A percentile compares a stretch with the other conserved stretches of the same genome.
phyloP scores from a whole-genome alignment of 2,329 filamentous ascomycete genomes.

The Allantophomopsis lycopodina region DNA sequence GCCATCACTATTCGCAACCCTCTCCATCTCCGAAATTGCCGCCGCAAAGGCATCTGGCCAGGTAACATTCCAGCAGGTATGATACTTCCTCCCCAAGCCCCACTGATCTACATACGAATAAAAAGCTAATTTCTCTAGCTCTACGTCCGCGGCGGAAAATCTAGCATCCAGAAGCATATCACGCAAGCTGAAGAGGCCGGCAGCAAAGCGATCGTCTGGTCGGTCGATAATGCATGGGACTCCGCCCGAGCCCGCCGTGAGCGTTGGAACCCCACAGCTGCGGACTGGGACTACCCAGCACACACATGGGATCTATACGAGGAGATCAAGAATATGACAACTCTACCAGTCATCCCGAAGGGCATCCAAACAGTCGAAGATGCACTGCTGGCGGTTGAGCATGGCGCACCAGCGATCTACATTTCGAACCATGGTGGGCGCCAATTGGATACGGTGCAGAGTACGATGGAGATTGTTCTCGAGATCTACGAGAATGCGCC shows the following conservation, averaged over 20 bases:
- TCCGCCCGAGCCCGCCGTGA: conserved; percentile 2
- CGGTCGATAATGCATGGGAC: conserved; percentile 6
- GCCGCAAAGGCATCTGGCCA: no score
- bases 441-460: conserved; percentile 45
- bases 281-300: no score
- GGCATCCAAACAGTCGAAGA: conserved; percentile 41
- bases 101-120: no score
- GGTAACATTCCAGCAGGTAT: no score
- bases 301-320: conserved; percentile 21
- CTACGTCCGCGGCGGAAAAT: conserved; percentile 5
- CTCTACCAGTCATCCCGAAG: conserved; percentile 24
- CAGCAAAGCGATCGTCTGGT: conserved; percentile 11
- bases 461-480: conserved; percentile 42
- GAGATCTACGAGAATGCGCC: conserved; percentile 29
- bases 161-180: conserved; percentile 5
- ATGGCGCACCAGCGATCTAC: conserved; percentile 42
- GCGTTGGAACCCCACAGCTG: conserved; percentile 6
- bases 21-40: no score
- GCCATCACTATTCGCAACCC: no score
- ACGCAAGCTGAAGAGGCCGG: conserved; percentile 10
- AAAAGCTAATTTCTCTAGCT: background rate
- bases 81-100: no score
- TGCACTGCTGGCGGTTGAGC: conserved; percentile 42
- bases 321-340: conserved; percentile 18
- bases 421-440: conserved; percentile 43